Conservation (phyloP, 306 rosid genomes). For the Cicer bijugum region DNA sequence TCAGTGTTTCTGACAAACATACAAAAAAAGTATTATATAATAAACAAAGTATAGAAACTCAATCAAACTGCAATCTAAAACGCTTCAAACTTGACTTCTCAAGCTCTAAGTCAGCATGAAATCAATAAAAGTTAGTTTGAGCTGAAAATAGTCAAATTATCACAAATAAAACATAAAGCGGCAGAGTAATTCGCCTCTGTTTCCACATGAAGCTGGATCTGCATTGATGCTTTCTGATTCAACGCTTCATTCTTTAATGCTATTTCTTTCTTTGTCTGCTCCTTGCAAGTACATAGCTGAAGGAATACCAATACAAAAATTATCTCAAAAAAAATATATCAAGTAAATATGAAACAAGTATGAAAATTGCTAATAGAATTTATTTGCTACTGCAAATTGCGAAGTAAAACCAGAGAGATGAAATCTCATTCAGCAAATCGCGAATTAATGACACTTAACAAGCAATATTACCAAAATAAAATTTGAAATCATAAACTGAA, state of each 20-base stretch:
- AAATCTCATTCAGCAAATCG: too few species aligned
- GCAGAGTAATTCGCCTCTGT: constrained; percentile 59
- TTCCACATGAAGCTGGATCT: constrained; percentile 59
- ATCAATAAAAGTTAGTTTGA: constrained; percentile 1
- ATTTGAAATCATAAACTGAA: too few species aligned
- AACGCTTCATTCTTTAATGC: constrained; percentile 65
- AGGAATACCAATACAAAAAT: constrained; percentile 35
- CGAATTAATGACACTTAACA: too few species aligned
- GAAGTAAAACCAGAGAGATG: too few species aligned
- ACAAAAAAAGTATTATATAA: constrained; percentile 22
- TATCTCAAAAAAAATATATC: too few species aligned
- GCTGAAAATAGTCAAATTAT: not conserved
- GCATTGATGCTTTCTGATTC: constrained; percentile 57
- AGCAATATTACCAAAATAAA: too few species aligned
- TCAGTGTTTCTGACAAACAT: not conserved
- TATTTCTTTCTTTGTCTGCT: constrained; percentile 58
- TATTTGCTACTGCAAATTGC: too few species aligned
- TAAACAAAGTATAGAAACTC: constrained; percentile 7
- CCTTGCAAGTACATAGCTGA: constrained; percentile 78
- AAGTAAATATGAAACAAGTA: constrained; percentile 1
- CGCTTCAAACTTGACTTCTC: constrained; percentile 65
- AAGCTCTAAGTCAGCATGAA: constrained; percentile 56
- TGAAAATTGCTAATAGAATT: not conserved
- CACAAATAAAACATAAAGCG: not conserved
- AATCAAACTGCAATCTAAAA: constrained; percentile 49